Percentiles rank a stretch among this genome's conserved stretches.
phyloP scores from a whole-genome alignment of 106 monocot species.

The Dendrobium huoshanense region DNA sequence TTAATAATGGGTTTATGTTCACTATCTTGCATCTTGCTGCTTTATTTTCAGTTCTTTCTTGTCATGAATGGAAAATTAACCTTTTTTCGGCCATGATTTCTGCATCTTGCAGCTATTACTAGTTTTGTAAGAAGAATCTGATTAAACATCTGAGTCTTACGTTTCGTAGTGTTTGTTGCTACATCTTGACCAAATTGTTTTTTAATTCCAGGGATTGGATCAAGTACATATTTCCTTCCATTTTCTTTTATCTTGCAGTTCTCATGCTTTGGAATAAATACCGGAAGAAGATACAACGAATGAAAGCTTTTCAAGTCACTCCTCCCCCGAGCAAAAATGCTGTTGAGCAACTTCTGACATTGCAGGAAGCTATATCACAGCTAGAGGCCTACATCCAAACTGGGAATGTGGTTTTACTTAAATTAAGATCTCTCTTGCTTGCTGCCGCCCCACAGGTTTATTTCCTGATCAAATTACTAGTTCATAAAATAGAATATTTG shows the following conservation, averaged over 20 bases:
- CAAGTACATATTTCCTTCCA: conserved; percentile 39
- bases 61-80: too few species aligned
- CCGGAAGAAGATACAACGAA: conserved; percentile 16
- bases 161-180: background rate
- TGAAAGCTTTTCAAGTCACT: conserved; percentile 41
- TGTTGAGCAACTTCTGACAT: conserved; percentile 59
- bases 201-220: conserved; percentile 45
- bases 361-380: conserved; percentile 64
- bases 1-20: too few species aligned
- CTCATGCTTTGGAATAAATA: conserved; percentile 56
- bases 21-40: too few species aligned
- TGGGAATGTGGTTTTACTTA: conserved; percentile 59
- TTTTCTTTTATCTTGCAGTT: conserved; percentile 29
- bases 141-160: background rate
- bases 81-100: too few species aligned
- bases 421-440: conserved; percentile 57
- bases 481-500: background rate
- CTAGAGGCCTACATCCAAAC: conserved; percentile 40
- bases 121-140: background rate
- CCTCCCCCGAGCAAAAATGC: conserved; percentile 51
- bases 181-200: background rate
- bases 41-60: too few species aligned
- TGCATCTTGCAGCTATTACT: too few species aligned
- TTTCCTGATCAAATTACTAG: background rate
- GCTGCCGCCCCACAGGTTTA: conserved; percentile 56